Evolutionary conservation across 352 stramenopile genomes (phyloP).

Genomic region (Elongisporangium prolatum): DNA sequence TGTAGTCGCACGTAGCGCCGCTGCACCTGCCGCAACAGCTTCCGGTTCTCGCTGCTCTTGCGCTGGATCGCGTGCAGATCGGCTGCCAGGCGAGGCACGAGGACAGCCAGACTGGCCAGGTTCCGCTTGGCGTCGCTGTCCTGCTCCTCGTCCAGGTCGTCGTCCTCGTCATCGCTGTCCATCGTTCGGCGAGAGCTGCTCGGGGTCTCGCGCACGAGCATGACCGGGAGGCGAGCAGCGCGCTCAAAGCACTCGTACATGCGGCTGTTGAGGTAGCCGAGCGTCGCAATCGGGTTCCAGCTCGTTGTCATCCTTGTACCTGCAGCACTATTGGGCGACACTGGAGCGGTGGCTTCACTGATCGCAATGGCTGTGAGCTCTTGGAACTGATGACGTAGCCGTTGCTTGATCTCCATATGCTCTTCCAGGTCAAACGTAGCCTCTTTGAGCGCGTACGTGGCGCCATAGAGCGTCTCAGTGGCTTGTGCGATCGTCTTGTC

Average conservation of each 20-base stretch:
- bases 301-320: no score
- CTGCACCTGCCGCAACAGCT: conserved; percentile 25
- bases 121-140: conserved; percentile 41
- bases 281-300: conserved; percentile 13
- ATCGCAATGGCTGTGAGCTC: conserved; percentile 38
- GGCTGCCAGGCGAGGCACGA: conserved; percentile 49
- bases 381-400: conserved; percentile 41
- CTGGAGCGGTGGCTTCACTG: conserved; percentile 38
- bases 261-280: conserved; percentile 61
- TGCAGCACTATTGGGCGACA: conserved; percentile 13
- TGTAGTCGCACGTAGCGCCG: conserved; percentile 32
- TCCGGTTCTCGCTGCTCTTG: conserved; percentile 39
- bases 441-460: conserved; percentile 62
- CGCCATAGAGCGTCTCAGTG: conserved; percentile 40
- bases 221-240: conserved; percentile 15
- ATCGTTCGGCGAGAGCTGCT: conserved; percentile 10
- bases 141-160: conserved; percentile 40
- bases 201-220: not conserved
- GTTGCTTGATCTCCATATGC: conserved; percentile 30
- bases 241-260: conserved; percentile 64
- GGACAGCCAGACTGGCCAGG: conserved; percentile 53
- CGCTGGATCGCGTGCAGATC: conserved; percentile 45
- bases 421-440: conserved; percentile 62
- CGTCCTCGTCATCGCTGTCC: conserved; percentile 23
- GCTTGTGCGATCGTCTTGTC: conserved; percentile 52